Evolutionary conservation across 371 early-diverging fungal species (phyloP).

Genomic region (Batrachochytrium dendrobatidis): DNA sequence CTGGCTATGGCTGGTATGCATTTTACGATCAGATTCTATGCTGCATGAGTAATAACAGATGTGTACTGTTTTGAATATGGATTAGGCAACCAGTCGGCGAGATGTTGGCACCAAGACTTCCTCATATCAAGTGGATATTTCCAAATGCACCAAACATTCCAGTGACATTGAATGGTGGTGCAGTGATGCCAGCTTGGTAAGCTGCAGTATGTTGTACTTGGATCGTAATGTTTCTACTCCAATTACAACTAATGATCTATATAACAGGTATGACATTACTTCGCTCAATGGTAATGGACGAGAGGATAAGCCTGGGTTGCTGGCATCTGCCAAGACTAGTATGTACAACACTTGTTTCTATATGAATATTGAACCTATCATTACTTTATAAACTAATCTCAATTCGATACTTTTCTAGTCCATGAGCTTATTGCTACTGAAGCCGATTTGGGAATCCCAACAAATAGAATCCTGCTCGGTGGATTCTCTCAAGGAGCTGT

Average conservation of each 20-base stretch:
- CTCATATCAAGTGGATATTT: conserved; percentile 75
- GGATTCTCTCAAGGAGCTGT: conserved; percentile 94
- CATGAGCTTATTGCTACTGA: conserved; percentile 67
- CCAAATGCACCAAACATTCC: conserved; percentile 75
- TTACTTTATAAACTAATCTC: background rate
- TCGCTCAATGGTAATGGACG: conserved; percentile 37
- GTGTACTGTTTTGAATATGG: background rate
- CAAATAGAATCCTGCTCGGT: conserved; percentile 81
- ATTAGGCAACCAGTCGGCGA: conserved; percentile 55
- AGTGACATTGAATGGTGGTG: conserved; percentile 78
- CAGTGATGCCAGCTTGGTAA: conserved; percentile 74
- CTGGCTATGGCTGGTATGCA: conserved; percentile 43
- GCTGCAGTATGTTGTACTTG: no score
- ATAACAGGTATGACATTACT: conserved; percentile 70
- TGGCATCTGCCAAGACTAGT: conserved; percentile 53
- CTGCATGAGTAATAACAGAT: background rate
- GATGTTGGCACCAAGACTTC: conserved; percentile 52
- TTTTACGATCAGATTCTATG: no score
- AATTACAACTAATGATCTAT: no score
- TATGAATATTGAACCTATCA: background rate
- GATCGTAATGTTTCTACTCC: no score
- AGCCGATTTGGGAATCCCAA: conserved; percentile 69
- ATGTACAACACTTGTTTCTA: conserved; percentile 8
- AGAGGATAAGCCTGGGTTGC: conserved; percentile 76
- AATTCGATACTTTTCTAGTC: conserved; percentile 34